Evolutionary conservation across 208 protist species (phyloP).

Genomic region (Wallacemonas sp.): DNA sequence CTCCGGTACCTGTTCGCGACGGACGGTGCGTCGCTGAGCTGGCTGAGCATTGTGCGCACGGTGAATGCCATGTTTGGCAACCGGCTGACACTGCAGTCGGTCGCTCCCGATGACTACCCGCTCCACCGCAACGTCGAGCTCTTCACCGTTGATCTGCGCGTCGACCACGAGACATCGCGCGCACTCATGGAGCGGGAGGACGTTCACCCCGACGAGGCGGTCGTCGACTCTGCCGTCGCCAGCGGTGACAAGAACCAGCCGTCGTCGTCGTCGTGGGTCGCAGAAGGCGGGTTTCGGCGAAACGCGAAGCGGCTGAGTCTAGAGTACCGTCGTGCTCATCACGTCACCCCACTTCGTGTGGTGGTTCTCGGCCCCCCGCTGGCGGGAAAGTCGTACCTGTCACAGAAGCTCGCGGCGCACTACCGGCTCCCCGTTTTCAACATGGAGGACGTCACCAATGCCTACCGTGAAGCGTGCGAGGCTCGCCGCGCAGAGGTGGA

Average conservation of each 20-base stretch:
- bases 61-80: constrained; percentile 84
- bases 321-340: constrained; percentile 73
- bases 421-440: constrained; percentile 82
- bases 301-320: constrained; percentile 58
- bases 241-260: constrained; percentile 3
- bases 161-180: constrained; percentile 67
- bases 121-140: constrained; percentile 82
- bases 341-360: constrained; percentile 80
- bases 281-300: constrained; percentile 71
- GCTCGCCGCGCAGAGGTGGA: constrained; percentile 26
- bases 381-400: constrained; percentile 81
- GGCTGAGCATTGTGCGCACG: constrained; percentile 57
- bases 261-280: constrained; percentile 49
- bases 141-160: constrained; percentile 85
- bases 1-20: constrained; percentile 88
- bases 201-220: constrained; percentile 23
- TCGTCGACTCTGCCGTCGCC: constrained; percentile 4
- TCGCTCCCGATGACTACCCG: constrained; percentile 57
- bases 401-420: constrained; percentile 46
- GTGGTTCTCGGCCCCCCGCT: constrained; percentile 87
- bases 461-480: constrained; percentile 50
- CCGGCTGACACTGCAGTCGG: constrained; percentile 27
- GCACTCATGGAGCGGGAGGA: constrained; percentile 70
- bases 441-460: constrained; percentile 61
- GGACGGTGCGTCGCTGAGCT: constrained; percentile 75